A percentile compares a stretch with the other conserved stretches of the same genome.
phyloP scores from a whole-genome alignment of 139 green algal species.

The Chlorella sp. region DNA sequence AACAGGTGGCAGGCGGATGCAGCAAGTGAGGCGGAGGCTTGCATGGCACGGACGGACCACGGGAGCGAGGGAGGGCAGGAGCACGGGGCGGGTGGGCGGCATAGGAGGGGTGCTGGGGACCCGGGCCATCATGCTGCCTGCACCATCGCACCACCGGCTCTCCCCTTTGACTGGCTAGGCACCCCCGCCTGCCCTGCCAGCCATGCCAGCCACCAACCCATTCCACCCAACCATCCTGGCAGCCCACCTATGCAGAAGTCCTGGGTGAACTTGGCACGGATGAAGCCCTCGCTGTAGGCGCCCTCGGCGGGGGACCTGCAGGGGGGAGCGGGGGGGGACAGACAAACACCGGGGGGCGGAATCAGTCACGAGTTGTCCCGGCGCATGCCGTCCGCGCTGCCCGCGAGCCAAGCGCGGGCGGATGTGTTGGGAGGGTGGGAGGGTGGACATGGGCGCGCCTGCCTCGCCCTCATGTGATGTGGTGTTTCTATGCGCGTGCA shows the following conservation, averaged over 20 bases:
- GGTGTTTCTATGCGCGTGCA: no score
- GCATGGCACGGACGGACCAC: no score
- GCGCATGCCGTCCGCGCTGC: no score
- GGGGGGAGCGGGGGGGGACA: background rate
- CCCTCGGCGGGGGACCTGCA: constrained; percentile 93
- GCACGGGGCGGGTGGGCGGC: background rate
- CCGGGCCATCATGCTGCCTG: background rate
- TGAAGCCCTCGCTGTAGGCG: constrained; percentile 96
- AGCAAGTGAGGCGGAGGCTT: no score
- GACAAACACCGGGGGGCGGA: background rate
- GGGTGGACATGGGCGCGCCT: background rate
- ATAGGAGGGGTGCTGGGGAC: background rate
- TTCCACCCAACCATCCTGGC: background rate
- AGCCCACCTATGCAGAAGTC: constrained; percentile 46
- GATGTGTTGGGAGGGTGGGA: no score
- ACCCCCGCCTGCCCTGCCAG: no score
- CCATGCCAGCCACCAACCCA: background rate
- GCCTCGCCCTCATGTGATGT: no score
- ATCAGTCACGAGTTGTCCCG: no score
- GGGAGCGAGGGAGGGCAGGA: no score
- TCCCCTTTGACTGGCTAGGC: no score
- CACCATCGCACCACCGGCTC: no score
- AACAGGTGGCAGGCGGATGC: no score
- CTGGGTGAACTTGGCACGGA: constrained; percentile 94
- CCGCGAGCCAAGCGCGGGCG: background rate